Conservation (phyloP, 75 land plant genomes). For the Isoetes taiwanensis region DNA sequence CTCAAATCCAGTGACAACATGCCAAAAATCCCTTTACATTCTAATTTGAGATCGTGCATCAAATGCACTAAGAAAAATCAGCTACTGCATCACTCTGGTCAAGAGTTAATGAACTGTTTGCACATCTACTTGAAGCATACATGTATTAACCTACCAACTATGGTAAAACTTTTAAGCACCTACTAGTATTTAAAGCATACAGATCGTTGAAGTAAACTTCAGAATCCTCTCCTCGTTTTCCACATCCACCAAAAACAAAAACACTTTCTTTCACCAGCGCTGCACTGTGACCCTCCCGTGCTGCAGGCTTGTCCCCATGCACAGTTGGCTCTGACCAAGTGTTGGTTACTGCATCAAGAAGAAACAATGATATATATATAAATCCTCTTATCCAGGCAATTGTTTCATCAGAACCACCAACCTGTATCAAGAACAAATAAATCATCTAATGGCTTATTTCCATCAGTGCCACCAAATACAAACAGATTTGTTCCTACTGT, state of each 20-base stretch:
- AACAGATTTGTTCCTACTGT: conserved; percentile 65
- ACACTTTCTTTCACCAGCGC: conserved; percentile 41
- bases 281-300: conserved; percentile 76
- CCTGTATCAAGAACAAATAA: conserved; percentile 78
- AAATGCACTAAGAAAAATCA: too few species aligned
- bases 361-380: too few species aligned
- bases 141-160: too few species aligned
- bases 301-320: conserved; percentile 63
- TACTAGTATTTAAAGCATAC: conserved; percentile 67
- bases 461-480: conserved; percentile 99
- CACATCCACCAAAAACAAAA: conserved; percentile 78
- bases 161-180: not conserved
- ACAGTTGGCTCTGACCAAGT: conserved; percentile 62
- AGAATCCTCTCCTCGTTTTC: conserved; percentile 39
- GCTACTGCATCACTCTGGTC: too few species aligned
- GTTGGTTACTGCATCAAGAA: conserved; percentile 51
- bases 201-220: conserved; percentile 76
- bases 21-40: too few species aligned
- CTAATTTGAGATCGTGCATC: too few species aligned
- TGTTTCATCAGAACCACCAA: too few species aligned
- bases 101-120: too few species aligned
- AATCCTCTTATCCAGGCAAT: too few species aligned
- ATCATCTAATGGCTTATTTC: conserved; percentile 64
- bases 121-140: too few species aligned
- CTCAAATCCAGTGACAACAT: too few species aligned